Percentiles rank a stretch among this genome's conserved stretches.
These are phyloP conservation scores for Penicillium corylophilum DNA, from an alignment of 2,329 filamentous ascomycete genomes.

Conservation along the genomic window DNA sequence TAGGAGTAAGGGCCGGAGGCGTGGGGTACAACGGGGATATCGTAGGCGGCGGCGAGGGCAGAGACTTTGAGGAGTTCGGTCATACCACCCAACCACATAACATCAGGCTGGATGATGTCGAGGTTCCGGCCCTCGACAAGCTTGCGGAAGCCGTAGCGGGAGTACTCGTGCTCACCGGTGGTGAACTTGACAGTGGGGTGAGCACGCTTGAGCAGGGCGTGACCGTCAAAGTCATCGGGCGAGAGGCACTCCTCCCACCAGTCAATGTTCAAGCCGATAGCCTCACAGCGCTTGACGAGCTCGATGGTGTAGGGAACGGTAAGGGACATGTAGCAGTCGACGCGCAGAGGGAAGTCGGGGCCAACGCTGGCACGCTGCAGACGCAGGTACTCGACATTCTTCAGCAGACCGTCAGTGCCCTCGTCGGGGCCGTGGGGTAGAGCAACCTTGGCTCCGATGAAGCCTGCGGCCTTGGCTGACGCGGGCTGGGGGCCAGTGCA, in stretches of 20 bases:
- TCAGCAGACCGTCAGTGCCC: conserved; percentile 74
- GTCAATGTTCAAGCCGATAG: conserved; percentile 80
- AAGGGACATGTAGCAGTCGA: conserved; percentile 96
- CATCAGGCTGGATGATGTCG: conserved; percentile 92
- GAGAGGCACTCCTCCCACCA: conserved; percentile 97
- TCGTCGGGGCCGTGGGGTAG: conserved; percentile 88
- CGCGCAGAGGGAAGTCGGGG: conserved; percentile 87
- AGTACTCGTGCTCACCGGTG: conserved; percentile 94
- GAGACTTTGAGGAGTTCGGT: conserved; percentile 89
- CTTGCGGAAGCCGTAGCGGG: conserved; percentile 90
- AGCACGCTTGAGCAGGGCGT: conserved; percentile 83
- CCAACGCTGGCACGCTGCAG: conserved; percentile 82
- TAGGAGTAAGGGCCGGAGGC: conserved; percentile 93
- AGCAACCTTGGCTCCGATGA: conserved; percentile 87
- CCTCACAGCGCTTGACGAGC: conserved; percentile 77
- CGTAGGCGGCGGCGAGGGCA: conserved; percentile 86
- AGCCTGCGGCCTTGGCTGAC: conserved; percentile 80
- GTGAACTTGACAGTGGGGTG: conserved; percentile 92
- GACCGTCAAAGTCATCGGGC: conserved; percentile 89
- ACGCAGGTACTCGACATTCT: conserved; percentile 86
- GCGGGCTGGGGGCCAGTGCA: conserved; percentile 86
- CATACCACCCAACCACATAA: conserved; percentile 95
- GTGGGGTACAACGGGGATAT: conserved; percentile 93
- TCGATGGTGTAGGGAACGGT: conserved; percentile 93
- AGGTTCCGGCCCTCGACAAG: conserved; percentile 87